These are phyloP conservation scores for Thalassiosira sp. DNA, from an alignment of 352 stramenopile species.

Conservation along the genomic window DNA sequence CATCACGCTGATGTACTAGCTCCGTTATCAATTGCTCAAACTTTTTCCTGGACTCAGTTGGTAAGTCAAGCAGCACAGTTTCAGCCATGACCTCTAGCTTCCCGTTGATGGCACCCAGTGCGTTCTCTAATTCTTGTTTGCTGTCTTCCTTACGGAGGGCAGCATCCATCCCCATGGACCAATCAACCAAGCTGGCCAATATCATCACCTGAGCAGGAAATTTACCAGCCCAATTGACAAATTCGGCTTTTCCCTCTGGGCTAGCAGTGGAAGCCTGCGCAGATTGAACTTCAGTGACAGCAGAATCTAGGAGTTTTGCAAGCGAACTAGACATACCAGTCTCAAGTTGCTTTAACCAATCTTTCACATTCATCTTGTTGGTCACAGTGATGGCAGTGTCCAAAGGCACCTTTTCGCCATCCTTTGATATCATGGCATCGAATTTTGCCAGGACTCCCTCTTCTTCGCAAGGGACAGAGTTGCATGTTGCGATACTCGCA, in stretches of 20 bases:
- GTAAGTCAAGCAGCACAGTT: slow-evolving; percentile 92
- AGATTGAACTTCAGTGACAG: slow-evolving; percentile 84
- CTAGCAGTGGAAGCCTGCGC: slow-evolving; percentile 54
- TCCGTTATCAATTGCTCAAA: slow-evolving; percentile 99
- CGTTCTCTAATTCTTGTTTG: slow-evolving; percentile 70
- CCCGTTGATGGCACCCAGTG: slow-evolving; percentile 73
- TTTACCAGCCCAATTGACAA: slow-evolving; percentile 95
- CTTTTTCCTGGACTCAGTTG: slow-evolving; percentile 90
- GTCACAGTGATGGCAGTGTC: slow-evolving; percentile 90
- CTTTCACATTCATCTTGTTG: slow-evolving; percentile 90
- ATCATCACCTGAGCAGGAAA: slow-evolving; percentile 99
- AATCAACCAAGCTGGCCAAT: slow-evolving; percentile 96
- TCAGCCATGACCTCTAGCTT: slow-evolving; percentile 95
- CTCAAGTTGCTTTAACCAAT: slow-evolving; percentile 95
- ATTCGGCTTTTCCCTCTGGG: slow-evolving; percentile 85
- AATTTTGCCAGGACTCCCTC: slow-evolving; percentile 79
- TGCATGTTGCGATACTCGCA: slow-evolving; percentile 90
- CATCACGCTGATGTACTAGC: slow-evolving; percentile 99
- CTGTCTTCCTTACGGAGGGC: slow-evolving; percentile 84
- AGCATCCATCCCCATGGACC: slow-evolving; percentile 93
- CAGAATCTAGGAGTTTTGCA: slow-evolving; percentile 91
- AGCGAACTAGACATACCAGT: slow-evolving; percentile 96
- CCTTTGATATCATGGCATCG: slow-evolving; percentile 95
- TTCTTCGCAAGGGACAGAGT: slow-evolving; percentile 59
- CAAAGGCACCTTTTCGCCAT: slow-evolving; percentile 97